phyloP scores from a whole-genome alignment of 306 rosid genomes.

The Castanea mollissima region DNA sequence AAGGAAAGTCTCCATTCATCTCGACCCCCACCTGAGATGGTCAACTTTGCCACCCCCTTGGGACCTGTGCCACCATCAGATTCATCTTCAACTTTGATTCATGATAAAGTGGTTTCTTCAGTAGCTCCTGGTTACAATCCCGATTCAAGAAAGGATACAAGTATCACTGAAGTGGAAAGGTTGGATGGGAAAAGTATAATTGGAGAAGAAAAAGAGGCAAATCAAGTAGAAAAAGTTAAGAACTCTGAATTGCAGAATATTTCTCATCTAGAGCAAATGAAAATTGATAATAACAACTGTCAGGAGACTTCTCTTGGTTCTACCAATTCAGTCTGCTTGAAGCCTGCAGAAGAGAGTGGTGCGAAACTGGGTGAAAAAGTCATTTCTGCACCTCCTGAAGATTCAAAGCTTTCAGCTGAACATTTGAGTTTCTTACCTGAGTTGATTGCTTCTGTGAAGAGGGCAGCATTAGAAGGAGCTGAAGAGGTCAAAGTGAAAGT shows the following conservation, averaged over 20 bases:
- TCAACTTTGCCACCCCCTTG: conserved; percentile 22
- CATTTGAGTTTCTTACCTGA: conserved; percentile 73
- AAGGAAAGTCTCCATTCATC: conserved; percentile 50
- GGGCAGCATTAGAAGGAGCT: conserved; percentile 66
- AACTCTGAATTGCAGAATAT: conserved; percentile 30
- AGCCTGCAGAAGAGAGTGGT: conserved; percentile 35
- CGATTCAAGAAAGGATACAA: conserved; percentile 19
- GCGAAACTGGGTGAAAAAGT: conserved; percentile 38
- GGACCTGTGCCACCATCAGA: conserved; percentile 37
- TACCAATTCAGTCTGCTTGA: conserved; percentile 26
- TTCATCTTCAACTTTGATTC: conserved; percentile 36
- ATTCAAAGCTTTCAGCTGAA: conserved; percentile 37
- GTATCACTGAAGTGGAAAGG: conserved; percentile 28
- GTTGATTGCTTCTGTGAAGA: conserved; percentile 80
- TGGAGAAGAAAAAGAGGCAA: conserved; percentile 38
- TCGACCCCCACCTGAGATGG: conserved; percentile 36
- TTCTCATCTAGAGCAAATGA: conserved; percentile 35
- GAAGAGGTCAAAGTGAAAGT: conserved; percentile 53
- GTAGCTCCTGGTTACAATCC: conserved; percentile 13
- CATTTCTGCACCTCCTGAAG: conserved; percentile 40
- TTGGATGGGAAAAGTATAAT: conserved; percentile 34
- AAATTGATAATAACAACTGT: conserved; percentile 27
- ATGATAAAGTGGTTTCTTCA: conserved; percentile 30
- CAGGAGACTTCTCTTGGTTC: conserved; percentile 32
- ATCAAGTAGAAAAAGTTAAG: conserved; percentile 31